Conservation (phyloP, 2,329 filamentous ascomycete species). For the Corniculantispora saksenae region DNA sequence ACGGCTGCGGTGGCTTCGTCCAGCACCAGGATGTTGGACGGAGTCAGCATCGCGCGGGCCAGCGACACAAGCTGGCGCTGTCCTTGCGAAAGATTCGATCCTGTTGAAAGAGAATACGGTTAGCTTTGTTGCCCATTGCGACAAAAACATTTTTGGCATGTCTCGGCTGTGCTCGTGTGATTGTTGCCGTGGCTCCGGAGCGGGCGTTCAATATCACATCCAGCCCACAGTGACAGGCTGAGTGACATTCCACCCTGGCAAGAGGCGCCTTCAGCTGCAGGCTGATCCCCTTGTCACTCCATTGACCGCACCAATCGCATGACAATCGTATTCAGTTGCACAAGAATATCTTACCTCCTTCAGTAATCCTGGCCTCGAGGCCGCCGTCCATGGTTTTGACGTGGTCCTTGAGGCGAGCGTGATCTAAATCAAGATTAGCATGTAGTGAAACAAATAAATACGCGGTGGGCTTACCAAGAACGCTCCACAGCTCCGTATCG, state of each 20-base stretch:
- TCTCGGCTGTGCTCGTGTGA: neutral
- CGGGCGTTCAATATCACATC: neutral
- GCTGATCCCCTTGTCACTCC: neutral
- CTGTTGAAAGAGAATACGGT: conserved; percentile 43
- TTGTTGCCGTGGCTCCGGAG: neutral
- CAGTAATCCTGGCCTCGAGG: conserved; percentile 85
- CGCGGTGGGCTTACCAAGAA: conserved; percentile 67
- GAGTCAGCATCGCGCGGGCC: conserved; percentile 88
- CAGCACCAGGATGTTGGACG: conserved; percentile 93
- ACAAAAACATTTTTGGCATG: neutral
- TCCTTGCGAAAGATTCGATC: conserved; percentile 92
- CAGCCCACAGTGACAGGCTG: neutral
- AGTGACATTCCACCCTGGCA: neutral
- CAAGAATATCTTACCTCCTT: conserved; percentile 74
- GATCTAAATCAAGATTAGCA: conserved; percentile 57
- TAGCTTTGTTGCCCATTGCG: neutral
- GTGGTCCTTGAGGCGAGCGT: conserved; percentile 91
- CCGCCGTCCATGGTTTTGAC: conserved; percentile 83
- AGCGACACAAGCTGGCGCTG: conserved; percentile 93
- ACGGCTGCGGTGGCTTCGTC: conserved; percentile 90
- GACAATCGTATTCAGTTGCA: conserved; percentile 15
- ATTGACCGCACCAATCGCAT: neutral
- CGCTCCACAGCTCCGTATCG: conserved; percentile 96
- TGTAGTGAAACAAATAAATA: neutral
- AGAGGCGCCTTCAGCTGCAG: neutral